Percentiles rank a stretch among this genome's conserved stretches.
phyloP scores from a whole-genome alignment of 139 green algal species.

The Desmodesmus armatus region DNA sequence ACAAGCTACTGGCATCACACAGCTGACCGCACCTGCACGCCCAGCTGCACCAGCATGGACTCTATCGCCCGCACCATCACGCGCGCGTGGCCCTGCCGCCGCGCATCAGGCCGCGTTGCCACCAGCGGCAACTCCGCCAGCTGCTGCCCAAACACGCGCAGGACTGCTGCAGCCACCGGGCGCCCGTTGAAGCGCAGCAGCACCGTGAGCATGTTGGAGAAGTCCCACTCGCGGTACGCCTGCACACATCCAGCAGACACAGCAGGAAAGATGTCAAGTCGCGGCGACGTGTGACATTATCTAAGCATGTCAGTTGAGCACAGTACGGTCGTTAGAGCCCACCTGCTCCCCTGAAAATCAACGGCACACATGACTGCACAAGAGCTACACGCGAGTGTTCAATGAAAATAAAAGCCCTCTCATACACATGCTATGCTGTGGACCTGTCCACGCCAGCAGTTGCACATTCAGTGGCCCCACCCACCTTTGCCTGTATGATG shows the following conservation, averaged over 20 bases:
- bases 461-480: not conserved
- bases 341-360: no score
- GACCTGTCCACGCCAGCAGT: no score
- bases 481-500: slow-evolving; percentile 82
- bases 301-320: no score
- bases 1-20: no score
- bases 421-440: no score
- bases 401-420: no score
- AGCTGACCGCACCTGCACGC: slow-evolving; percentile 53
- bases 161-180: slow-evolving; percentile 77
- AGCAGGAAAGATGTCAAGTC: not conserved
- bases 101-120: slow-evolving; percentile 76
- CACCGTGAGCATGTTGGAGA: slow-evolving; percentile 85
- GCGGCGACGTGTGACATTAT: no score
- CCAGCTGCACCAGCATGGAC: slow-evolving; percentile 52
- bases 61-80: slow-evolving; percentile 74
- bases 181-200: slow-evolving; percentile 79
- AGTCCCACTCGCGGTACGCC: slow-evolving; percentile 83
- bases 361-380: no score
- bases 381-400: no score
- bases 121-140: slow-evolving; percentile 93
- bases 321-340: no score
- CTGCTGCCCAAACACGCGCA: slow-evolving; percentile 84
- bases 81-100: slow-evolving; percentile 82
- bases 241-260: not conserved